Evolutionary conservation across 495 filamentous ascomycete species (phyloP).

Genomic region (Amphirosellinia nigrospora): DNA sequence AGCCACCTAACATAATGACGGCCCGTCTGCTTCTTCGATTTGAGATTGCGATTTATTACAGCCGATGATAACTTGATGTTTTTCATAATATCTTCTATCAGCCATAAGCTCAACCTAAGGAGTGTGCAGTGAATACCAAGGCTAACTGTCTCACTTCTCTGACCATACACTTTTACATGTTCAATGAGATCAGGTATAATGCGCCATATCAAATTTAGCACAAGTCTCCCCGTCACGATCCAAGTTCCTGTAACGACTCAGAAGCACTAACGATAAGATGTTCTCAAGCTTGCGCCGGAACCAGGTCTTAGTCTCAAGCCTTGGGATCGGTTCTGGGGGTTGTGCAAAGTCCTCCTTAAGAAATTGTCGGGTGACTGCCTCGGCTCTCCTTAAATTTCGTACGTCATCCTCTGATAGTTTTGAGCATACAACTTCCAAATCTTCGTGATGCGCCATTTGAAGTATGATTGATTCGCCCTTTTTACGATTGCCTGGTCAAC

Average conservation of each 20-base stretch:
- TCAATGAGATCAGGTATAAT: neutral
- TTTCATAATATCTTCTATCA: neutral
- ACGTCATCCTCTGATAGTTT: constrained; percentile 64
- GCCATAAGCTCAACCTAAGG: neutral
- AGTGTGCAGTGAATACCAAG: neutral
- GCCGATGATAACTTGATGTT: too few species aligned
- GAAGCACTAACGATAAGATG: constrained; percentile 17
- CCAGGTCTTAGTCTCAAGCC: constrained; percentile 14
- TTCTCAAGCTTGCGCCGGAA: constrained; percentile 34
- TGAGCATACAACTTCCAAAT: constrained; percentile 73
- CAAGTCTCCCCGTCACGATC: neutral
- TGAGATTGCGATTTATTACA: neutral
- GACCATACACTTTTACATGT: neutral
- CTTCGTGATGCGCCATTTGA: constrained; percentile 73
- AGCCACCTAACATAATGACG: neutral
- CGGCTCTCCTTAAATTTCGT: constrained; percentile 68
- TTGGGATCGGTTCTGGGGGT: constrained; percentile 22
- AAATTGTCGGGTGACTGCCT: constrained; percentile 35
- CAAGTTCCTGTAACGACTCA: neutral
- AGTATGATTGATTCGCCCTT: constrained; percentile 78
- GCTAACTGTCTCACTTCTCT: neutral
- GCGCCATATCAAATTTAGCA: neutral
- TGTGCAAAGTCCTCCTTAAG: constrained; percentile 36
- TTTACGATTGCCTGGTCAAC: constrained; percentile 73
- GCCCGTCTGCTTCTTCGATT: neutral